These are phyloP conservation scores for Pleurostoma richardsiae DNA, from an alignment of 2,329 filamentous ascomycete genomes.

Conservation along the genomic window DNA sequence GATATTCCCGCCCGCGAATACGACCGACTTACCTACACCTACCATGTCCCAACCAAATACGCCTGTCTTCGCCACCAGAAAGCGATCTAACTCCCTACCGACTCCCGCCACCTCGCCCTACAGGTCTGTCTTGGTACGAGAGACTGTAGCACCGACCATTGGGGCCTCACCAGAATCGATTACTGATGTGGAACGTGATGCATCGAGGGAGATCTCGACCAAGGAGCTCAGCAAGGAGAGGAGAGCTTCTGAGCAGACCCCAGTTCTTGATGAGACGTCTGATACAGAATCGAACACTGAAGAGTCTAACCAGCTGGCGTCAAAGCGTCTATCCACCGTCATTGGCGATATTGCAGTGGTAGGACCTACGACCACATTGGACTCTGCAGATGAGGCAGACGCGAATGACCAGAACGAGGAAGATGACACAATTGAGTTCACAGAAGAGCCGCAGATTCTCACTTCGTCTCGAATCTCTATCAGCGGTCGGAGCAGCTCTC, in stretches of 20 bases:
- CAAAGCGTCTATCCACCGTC: neutral
- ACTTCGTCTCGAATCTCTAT: constrained; percentile 53
- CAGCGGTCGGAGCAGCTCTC: constrained; percentile 42
- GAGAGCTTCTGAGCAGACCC: neutral
- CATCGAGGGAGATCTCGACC: neutral
- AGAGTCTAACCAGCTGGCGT: neutral
- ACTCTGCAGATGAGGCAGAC: constrained; percentile 30
- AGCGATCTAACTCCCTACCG: constrained; percentile 46
- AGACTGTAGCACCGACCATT: constrained; percentile 1
- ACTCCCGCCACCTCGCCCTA: constrained; percentile 24
- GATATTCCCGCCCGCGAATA: constrained; percentile 19
- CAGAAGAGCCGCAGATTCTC: constrained; percentile 55
- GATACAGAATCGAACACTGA: neutral
- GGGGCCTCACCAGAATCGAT: neutral
- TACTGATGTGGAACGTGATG: neutral
- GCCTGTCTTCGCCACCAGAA: constrained; percentile 27
- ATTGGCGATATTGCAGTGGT: constrained; percentile 1
- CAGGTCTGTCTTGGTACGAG: constrained; percentile 9
- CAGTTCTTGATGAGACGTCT: neutral
- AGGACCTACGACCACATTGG: neutral
- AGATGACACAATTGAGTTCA: constrained; percentile 24
- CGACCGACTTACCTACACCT: constrained; percentile 24
- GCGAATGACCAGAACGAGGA: constrained; percentile 9
- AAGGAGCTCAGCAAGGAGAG: neutral
- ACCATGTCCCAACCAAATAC: constrained; percentile 27